These are phyloP conservation scores for Trichosporon ovoides DNA, from an alignment of 1,284 basidiomycete species.

Conservation along the genomic window DNA sequence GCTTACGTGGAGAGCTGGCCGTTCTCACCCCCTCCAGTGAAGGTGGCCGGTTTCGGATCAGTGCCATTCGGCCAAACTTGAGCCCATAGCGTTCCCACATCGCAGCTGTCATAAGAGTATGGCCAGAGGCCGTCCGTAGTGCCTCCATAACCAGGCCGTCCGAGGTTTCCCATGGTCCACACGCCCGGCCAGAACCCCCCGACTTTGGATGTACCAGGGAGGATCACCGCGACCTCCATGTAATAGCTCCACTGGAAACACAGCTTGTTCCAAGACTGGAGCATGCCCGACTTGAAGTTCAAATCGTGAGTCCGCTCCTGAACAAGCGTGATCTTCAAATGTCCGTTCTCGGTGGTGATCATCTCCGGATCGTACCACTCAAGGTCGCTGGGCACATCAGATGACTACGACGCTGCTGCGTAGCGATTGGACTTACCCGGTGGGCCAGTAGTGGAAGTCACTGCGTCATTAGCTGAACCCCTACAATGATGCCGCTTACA, in stretches of 20 bases:
- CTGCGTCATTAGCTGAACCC: not conserved
- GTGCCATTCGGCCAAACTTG: constrained; percentile 47
- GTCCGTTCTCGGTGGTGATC: constrained; percentile 70
- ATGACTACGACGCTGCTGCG: not conserved
- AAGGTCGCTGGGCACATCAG: constrained; percentile 49
- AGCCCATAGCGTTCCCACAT: constrained; percentile 69
- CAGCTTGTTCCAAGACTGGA: constrained; percentile 64
- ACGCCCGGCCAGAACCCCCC: constrained; percentile 62
- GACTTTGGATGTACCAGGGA: constrained; percentile 60
- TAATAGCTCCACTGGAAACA: constrained; percentile 63
- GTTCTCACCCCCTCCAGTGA: constrained; percentile 25
- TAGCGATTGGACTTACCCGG: constrained; percentile 25
- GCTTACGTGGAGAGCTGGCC: constrained; percentile 17
- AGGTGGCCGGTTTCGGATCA: constrained; percentile 31
- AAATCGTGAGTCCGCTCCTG: constrained; percentile 64
- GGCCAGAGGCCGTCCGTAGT: constrained; percentile 73
- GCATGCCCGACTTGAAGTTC: constrained; percentile 59
- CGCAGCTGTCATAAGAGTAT: constrained; percentile 66
- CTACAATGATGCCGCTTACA: constrained; percentile 18
- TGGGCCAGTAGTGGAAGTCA: constrained; percentile 69
- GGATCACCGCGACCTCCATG: constrained; percentile 59
- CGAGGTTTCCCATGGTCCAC: constrained; percentile 52
- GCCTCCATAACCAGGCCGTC: constrained; percentile 53
- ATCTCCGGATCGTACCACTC: constrained; percentile 80
- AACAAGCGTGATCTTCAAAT: constrained; percentile 71